Evolutionary conservation across 306 rosid species (phyloP), one percentile per base, ranked within the genome.

Genomic region (Vigna reflexopilosa): DNA sequence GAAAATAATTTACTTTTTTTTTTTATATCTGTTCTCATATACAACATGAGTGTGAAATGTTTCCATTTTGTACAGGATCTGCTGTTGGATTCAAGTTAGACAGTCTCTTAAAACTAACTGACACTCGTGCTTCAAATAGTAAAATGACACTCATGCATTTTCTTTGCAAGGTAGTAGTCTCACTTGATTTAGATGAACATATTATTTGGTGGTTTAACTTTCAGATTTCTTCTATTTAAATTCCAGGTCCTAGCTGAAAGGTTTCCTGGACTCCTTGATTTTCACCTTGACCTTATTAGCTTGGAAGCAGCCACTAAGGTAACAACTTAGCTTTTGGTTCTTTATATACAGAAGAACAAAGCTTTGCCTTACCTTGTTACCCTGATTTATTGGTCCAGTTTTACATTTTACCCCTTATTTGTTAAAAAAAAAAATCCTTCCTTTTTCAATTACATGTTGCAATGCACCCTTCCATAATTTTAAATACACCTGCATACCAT

Each of bases 31-130:
- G 47, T 55, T 73, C 17, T 56, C 47, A 9, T 49, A 34, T 12
- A 30, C 5, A 14, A 54, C 47, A 1, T 48, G 61, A 73, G 56
- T 22, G 40, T 49, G 20, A 62, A 63, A 66, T 78, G 79, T 54
- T 67, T 75, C 54, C 38, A 80, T 66, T 72, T 72, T 78, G 50
- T 88, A 48, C 91, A 95, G 98, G 97, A 83, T 52, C 97, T 73
- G 98, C 98, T 47, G 82, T 95, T 83, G 98, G 98, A 68, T 95
- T 95, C 83, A 92, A 93, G 90, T 87, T 95, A 85, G 98, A 95
- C 68, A 95, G 97, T 80, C 97, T 95, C 49, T 84, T 82, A 79
- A 95, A 95, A 87, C 97, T 95, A 61, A 75, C 90, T 17, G 97
- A 95, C 78, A 95, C 97, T n/a, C 97, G 98, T 36, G 95, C 97